Percentiles rank a stretch among this genome's conserved stretches.
Conservation (phyloP, 108 stramenopile genomes). For the Skeletonema menzelii region DNA sequence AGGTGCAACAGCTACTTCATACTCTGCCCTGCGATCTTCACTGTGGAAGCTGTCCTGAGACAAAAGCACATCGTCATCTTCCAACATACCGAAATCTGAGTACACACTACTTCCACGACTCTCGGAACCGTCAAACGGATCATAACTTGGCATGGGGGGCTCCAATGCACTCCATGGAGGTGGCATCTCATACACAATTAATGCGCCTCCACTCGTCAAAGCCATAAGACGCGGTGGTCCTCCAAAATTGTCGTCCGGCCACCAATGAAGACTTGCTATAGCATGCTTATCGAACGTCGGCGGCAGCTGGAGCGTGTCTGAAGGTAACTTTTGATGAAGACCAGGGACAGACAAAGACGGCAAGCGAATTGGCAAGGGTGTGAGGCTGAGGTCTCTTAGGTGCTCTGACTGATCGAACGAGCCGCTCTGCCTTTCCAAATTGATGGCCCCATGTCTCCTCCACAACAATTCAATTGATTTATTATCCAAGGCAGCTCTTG, state of each 20-base stretch:
- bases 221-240: constrained; percentile 70
- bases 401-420: constrained; percentile 9
- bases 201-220: constrained; percentile 52
- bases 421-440: constrained; percentile 23
- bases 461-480: constrained; percentile 63
- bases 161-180: constrained; percentile 75
- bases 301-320: not conserved
- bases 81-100: constrained; percentile 33
- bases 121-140: constrained; percentile 54
- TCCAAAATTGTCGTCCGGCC: constrained; percentile 74
- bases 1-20: constrained; percentile 74
- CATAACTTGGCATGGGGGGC: constrained; percentile 73
- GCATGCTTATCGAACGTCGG: constrained; percentile 22
- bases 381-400: constrained; percentile 63
- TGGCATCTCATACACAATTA: constrained; percentile 79
- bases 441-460: constrained; percentile 62
- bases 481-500: constrained; percentile 43
- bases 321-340: not conserved
- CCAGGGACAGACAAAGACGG: constrained; percentile 65
- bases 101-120: constrained; percentile 42
- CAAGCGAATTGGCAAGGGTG: constrained; percentile 63
- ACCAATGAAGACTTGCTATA: constrained; percentile 63
- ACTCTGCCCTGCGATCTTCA: constrained; percentile 42
- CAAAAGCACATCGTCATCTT: constrained; percentile 12
- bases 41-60: constrained; percentile 21